Evolutionary conservation across 805 yeast genomes (phyloP).

Genomic region (Jamesozyma spencerorum): DNA sequence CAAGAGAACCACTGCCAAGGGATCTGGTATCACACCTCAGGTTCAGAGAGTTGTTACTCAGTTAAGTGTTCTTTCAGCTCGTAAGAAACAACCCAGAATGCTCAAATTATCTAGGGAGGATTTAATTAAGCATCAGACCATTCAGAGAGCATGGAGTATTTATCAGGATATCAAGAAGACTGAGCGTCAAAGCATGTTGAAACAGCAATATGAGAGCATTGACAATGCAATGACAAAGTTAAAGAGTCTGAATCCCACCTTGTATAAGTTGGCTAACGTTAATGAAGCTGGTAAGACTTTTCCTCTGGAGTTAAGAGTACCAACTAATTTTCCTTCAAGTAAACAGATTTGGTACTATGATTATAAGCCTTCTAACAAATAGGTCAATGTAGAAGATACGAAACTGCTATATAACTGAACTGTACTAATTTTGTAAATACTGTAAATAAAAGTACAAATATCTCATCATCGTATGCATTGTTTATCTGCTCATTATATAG

Average conservation of each 20-base stretch:
- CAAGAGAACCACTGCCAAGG: constrained; percentile 38
- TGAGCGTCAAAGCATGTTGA: constrained; percentile 35
- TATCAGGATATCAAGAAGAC: constrained; percentile 45
- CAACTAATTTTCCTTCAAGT: constrained; percentile 82
- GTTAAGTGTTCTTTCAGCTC: constrained; percentile 76
- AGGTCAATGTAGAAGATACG: too few species aligned
- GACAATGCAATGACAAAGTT: constrained; percentile 66
- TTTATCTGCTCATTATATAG: too few species aligned
- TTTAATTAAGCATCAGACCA: constrained; percentile 70
- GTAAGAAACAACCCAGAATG: constrained; percentile 79
- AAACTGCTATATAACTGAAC: too few species aligned
- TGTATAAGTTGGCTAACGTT: constrained; percentile 55
- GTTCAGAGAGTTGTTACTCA: constrained; percentile 40
- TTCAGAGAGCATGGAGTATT: constrained; percentile 73
- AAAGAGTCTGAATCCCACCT: constrained; percentile 38
- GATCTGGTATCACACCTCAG: constrained; percentile 34
- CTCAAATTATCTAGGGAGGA: constrained; percentile 67
- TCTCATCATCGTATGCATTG: too few species aligned
- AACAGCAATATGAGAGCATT: constrained; percentile 57
- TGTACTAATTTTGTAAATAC: too few species aligned
- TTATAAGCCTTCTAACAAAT: not conserved
- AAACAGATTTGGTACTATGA: constrained; percentile 16
- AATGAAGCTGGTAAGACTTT: constrained; percentile 52
- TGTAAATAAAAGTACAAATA: too few species aligned
- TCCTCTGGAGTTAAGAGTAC: constrained; percentile 77